Evolutionary conservation across 140 eudicot genomes (phyloP).

Genomic region (Flaveria floridana): DNA sequence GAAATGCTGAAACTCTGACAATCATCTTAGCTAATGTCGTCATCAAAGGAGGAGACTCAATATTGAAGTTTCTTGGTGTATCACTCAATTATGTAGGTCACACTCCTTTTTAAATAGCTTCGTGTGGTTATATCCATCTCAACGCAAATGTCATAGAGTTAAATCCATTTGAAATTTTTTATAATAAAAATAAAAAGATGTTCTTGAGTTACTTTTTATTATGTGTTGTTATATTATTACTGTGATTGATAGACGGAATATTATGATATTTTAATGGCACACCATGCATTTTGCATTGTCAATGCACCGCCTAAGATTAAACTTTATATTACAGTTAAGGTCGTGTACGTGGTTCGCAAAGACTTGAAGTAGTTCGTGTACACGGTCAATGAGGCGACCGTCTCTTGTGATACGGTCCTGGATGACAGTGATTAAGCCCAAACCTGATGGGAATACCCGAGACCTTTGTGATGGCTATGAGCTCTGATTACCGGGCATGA

Average conservation of each 20-base stretch:
- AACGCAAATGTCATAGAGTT: background rate
- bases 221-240: background rate
- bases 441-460: too few relatives aligned
- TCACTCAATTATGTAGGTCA: background rate
- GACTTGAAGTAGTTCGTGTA: background rate
- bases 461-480: too few relatives aligned
- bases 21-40: background rate
- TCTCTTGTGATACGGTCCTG: too few relatives aligned
- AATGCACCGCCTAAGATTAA: too few relatives aligned
- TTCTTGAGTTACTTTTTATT: too few relatives aligned
- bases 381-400: background rate
- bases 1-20: background rate
- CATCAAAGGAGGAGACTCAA: background rate
- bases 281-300: too few relatives aligned
- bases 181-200: too few relatives aligned
- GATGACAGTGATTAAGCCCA: too few relatives aligned
- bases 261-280: too few relatives aligned
- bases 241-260: too few relatives aligned
- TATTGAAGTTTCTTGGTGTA: conserved; percentile 1
- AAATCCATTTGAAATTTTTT: background rate
- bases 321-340: background rate
- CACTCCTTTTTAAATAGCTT: background rate
- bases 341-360: background rate
- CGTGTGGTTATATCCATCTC: background rate
- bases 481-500: too few relatives aligned